A percentile compares a stretch with the other conserved stretches of the same genome.
These are phyloP conservation scores for Penicillium atrosanguineum DNA, from an alignment of 495 filamentous ascomycete species.

Conservation along the genomic window DNA sequence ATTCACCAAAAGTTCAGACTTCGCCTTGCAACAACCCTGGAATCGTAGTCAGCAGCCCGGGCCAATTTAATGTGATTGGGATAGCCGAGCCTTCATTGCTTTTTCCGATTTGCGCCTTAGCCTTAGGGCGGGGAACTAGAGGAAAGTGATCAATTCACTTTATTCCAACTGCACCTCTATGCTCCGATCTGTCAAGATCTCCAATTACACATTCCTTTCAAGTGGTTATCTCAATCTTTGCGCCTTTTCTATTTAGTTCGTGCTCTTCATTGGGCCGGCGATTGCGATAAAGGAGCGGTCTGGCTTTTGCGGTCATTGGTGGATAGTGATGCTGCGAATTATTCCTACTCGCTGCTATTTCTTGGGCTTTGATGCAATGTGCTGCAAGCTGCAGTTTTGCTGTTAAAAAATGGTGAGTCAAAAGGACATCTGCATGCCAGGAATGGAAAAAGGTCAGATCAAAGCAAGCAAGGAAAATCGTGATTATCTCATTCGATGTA, in stretches of 20 bases:
- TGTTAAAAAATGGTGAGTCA: too few species aligned
- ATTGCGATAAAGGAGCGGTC: slow-evolving; percentile 11
- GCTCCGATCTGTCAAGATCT: neutral
- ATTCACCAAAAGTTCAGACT: neutral
- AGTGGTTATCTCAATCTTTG: neutral
- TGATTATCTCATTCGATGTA: slow-evolving; percentile 11
- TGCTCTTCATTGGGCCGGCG: neutral
- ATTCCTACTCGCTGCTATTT: neutral
- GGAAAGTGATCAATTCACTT: slow-evolving; percentile 11
- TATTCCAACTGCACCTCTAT: slow-evolving; percentile 14
- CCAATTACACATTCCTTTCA: neutral
- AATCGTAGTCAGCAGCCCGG: too few species aligned
- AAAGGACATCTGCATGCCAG: too few species aligned
- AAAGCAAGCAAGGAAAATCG: slow-evolving; percentile 5
- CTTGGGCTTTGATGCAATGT: neutral
- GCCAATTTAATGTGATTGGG: neutral
- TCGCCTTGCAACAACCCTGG: too few species aligned
- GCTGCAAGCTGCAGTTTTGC: neutral
- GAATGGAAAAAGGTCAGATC: neutral
- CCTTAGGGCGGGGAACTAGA: slow-evolving; percentile 7
- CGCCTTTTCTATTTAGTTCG: neutral
- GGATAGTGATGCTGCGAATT: neutral
- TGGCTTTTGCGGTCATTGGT: neutral
- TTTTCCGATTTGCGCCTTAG: slow-evolving; percentile 14
- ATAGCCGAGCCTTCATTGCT: slow-evolving; percentile 6